Percentiles rank a stretch among this genome's conserved stretches.
phyloP scores from a whole-genome alignment of 306 rosid genomes.

The barrel medic (Medicago truncatula) region DNA sequence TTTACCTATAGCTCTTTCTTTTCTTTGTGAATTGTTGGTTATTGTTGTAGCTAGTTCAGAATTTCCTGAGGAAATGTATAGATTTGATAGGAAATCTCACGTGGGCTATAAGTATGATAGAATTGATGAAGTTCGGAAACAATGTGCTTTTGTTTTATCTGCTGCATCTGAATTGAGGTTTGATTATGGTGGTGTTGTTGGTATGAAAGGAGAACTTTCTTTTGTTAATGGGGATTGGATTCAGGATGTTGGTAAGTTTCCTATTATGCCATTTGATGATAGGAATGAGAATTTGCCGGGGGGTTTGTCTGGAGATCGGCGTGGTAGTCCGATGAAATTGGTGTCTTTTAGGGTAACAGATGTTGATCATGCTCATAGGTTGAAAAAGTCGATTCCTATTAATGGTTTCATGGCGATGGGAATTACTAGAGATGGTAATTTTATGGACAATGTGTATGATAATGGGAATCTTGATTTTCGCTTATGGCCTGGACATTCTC shows the following conservation, averaged over 20 bases:
- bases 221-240: conserved; percentile 88
- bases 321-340: conserved; percentile 51
- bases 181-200: conserved; percentile 47
- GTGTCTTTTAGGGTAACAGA: conserved; percentile 76
- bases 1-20: conserved; percentile 52
- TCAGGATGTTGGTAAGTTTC: conserved; percentile 66
- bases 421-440: conserved; percentile 56
- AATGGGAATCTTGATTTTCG: conserved; percentile 57
- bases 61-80: conserved; percentile 48
- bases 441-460: conserved; percentile 44
- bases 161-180: conserved; percentile 71
- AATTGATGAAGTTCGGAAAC: conserved; percentile 67
- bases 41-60: conserved; percentile 51
- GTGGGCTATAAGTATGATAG: conserved; percentile 67
- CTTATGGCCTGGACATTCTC: conserved; percentile 70
- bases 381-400: conserved; percentile 62
- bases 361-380: conserved; percentile 61
- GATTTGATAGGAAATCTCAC: conserved; percentile 40
- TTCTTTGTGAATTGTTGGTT: conserved; percentile 51
- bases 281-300: conserved; percentile 8
- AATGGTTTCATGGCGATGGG: conserved; percentile 69
- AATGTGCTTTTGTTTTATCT: conserved; percentile 68
- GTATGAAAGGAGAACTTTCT: conserved; percentile 62
- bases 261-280: conserved; percentile 76
- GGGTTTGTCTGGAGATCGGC: conserved; percentile 28